phyloP scores from a whole-genome alignment of 805 yeast species.

The Sungouiozyma ichnusensis region DNA sequence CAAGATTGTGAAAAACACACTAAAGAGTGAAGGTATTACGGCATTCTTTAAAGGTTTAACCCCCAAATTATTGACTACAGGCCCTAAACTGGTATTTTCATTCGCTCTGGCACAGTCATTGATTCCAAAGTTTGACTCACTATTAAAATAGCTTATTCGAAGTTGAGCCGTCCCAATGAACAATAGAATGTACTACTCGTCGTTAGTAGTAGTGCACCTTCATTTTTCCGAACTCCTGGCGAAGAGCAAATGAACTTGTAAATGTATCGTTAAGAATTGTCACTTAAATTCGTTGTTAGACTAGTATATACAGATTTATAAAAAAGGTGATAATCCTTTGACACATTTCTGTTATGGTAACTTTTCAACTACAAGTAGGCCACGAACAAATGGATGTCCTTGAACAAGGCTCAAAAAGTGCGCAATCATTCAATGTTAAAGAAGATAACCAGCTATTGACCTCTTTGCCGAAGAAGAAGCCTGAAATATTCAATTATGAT shows the following conservation, averaged over 20 bases:
- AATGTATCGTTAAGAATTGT: background rate
- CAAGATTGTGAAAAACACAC: constrained; percentile 86
- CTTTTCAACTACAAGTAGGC: too few species aligned
- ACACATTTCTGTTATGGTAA: constrained; percentile 1
- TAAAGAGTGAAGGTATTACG: constrained; percentile 77
- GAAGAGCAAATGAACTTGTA: background rate
- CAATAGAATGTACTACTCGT: background rate
- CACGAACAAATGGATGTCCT: too few species aligned
- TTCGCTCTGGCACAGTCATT: constrained; percentile 94
- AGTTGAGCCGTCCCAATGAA: too few species aligned
- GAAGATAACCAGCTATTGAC: constrained; percentile 7
- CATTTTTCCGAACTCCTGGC: background rate
- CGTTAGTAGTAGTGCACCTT: background rate
- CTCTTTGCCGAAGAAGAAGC: constrained; percentile 10
- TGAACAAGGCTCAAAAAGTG: constrained; percentile 1
- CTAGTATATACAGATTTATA: background rate
- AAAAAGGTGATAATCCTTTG: background rate
- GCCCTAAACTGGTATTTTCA: constrained; percentile 96
- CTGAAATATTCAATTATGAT: constrained; percentile 11
- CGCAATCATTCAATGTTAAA: constrained; percentile 7
- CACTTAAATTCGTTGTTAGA: background rate
- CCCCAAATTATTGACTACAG: constrained; percentile 93
- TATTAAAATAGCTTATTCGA: constrained; percentile 31
- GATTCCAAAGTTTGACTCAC: constrained; percentile 88
- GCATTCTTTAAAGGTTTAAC: constrained; percentile 95